Evolutionary conservation across 2,329 filamentous ascomycete genomes (phyloP), one percentile per base, ranked within the genome.

Genomic region (Chaetomium olivaceum): DNA sequence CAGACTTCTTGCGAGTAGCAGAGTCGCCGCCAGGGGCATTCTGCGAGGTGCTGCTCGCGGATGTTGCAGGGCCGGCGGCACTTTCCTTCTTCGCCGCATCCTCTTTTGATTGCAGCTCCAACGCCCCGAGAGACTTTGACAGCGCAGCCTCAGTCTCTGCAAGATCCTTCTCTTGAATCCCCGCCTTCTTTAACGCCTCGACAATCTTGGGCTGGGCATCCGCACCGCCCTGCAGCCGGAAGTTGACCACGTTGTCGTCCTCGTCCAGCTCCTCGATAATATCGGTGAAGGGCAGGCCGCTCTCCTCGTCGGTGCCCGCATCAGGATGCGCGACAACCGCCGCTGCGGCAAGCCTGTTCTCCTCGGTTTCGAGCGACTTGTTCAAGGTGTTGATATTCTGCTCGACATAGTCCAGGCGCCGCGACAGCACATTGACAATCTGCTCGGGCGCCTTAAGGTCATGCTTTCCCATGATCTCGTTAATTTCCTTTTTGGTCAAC

Each of bases 211-310:
- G 81, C 21, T 90, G 85, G 16, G 84, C 80, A 61, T 89, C 86
- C 7, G 89, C 89, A 0, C 92, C 90, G n/a, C 80, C 85, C 46
- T 87, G 86, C 33, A 90, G 79, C 63, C 81, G 85, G 71, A 85
- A 87, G 0, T 87, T 91, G 58, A 97, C 77, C 4, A 98, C 85
- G 73, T 96, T 95, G 63, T 89, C 95, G 12, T 96, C 87, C 9
- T 97, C 93, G 74, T 98, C 95, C 27, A 98, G 81, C 79, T 96
- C 88, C 77, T 99, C 95, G 62, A 92, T 82, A 70, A 99, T 98
- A 72, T 98, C 95, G 36, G 91, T 93, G 65, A 98, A 85, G 0
- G 93, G 91, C 60, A 93, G 80, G 1, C 88, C 89, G 14, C 88
- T 87, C 67, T 91, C 89, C 67, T 90, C 87, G 33, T 74, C 72